phyloP scores from a whole-genome alignment of 164 flowering plant genomes.

The Magnolia sinica region DNA sequence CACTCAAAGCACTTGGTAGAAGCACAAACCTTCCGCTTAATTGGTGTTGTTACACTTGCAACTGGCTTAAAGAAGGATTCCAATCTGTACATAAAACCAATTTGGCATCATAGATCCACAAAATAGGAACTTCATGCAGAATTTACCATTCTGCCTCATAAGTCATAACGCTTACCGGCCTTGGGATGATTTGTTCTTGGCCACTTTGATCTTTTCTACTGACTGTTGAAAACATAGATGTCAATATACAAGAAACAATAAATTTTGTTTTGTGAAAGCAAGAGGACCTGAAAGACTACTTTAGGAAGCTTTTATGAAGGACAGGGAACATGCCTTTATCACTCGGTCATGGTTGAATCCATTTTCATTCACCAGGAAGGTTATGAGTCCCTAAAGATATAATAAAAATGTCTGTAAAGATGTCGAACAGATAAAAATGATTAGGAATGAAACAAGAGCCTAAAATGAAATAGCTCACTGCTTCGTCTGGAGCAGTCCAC shows the following conservation, averaged over 20 bases:
- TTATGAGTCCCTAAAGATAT: slow-evolving; percentile 54
- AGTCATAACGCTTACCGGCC: slow-evolving; percentile 55
- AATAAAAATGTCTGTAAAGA: neutral
- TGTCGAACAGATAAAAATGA: neutral
- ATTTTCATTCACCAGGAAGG: slow-evolving; percentile 77
- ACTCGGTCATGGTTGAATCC: slow-evolving; percentile 89
- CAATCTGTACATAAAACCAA: slow-evolving; percentile 42
- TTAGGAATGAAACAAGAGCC: neutral
- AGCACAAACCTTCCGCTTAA: slow-evolving; percentile 72
- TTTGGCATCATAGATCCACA: slow-evolving; percentile 1
- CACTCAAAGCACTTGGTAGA: neutral
- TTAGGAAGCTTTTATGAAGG: neutral
- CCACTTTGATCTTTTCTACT: slow-evolving; percentile 87
- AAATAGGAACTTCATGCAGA: neutral
- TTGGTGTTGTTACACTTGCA: slow-evolving; percentile 44
- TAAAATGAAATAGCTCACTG: slow-evolving; percentile 34
- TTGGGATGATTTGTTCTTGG: slow-evolving; percentile 84
- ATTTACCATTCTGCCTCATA: neutral
- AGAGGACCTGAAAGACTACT: neutral
- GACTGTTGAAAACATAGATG: slow-evolving; percentile 45
- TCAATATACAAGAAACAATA: neutral
- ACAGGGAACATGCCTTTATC: slow-evolving; percentile 55
- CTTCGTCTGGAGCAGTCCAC: slow-evolving; percentile 92
- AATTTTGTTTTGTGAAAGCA: neutral
- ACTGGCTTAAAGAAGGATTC: slow-evolving; percentile 93